phyloP scores from a whole-genome alignment of 2,329 filamentous ascomycete species.

The Penicillium capsulatum region DNA sequence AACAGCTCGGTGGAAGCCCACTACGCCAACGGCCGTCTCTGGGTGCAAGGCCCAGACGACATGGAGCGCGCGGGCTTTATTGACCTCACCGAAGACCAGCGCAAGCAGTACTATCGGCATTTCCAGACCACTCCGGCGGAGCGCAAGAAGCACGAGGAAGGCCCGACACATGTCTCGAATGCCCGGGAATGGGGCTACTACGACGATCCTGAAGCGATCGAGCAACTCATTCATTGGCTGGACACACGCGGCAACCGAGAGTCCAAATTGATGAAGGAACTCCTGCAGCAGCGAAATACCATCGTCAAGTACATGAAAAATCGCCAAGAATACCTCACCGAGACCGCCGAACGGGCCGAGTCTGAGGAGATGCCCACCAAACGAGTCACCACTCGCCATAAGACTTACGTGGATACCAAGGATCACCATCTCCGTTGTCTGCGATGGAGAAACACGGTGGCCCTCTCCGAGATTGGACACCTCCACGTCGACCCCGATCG shows the following conservation, averaged over 20 bases:
- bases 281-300: conserved; percentile 68
- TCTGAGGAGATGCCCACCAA: conserved; percentile 45
- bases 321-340: conserved; percentile 66
- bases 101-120: conserved; percentile 69
- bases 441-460: conserved; percentile 62
- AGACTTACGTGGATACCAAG: conserved; percentile 54
- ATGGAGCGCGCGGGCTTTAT: conserved; percentile 83
- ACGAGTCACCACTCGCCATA: conserved; percentile 60
- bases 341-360: conserved; percentile 49
- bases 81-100: conserved; percentile 65
- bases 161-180: conserved; percentile 68
- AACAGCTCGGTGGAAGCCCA: conserved; percentile 77
- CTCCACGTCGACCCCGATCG: conserved; percentile 57
- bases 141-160: conserved; percentile 82
- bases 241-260: conserved; percentile 84
- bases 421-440: conserved; percentile 54
- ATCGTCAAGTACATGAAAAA: conserved; percentile 77
- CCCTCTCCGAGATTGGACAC: conserved; percentile 55
- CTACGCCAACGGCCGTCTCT: conserved; percentile 92
- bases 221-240: conserved; percentile 79
- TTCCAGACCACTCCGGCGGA: conserved; percentile 81
- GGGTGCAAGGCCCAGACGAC: conserved; percentile 92
- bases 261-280: conserved; percentile 79
- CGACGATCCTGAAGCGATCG: conserved; percentile 72
- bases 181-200: conserved; percentile 89